Evolutionary conservation across 352 stramenopile genomes (phyloP), one percentile per base, ranked within the genome.

Genomic region (Pythium scleroteichum): DNA sequence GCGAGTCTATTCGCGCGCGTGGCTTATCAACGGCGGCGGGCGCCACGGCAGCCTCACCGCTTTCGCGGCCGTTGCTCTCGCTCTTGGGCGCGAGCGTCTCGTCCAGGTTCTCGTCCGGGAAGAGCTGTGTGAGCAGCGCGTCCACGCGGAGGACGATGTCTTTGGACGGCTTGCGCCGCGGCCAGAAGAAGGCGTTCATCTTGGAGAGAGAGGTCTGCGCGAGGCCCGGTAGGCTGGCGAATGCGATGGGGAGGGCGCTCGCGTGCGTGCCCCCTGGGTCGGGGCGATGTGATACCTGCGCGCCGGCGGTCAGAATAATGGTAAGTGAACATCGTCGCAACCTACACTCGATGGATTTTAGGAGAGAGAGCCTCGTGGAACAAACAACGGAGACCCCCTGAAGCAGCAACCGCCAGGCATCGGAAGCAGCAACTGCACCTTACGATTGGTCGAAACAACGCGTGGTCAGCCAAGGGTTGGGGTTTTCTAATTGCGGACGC

Each of bases 171-270:
- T 90, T 89, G 14, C 81, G 62, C 13, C 80, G 75, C 10, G 80
- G 75, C 80, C 82, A 92, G 62, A 92, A 90, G 68, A 92, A 92
- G 8, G 82, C 83, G 70, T 92, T 92, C 75, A 92, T 78, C 3
- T 2, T 16, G 13, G 23, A 19, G 39, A 5, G 29, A 35, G 29
- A 35, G 29, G 10, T n/a, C n/a, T n/a, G n/a, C n/a, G n/a, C n/a
- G n/a, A n/a, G 24, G 27, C 22, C 12, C 7, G 23, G 14, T 39
- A 3, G 8, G 22, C 9, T 7, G n/a, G 48, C 9, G 6, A 20
- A 44, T 23, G 42, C 44, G 44, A 33, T 19, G 24, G 26, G 22
- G 29, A 17, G 32, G 19, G 35, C 17, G n/a, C 9, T 1, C n/a
- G 14, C 33, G 49, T 46, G 49, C 49, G 49, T 56, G 49, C 49